Evolutionary conservation across 441 rosid genomes (phyloP), one percentile per base, ranked within the genome.

Genomic region (Pelargonium australe): DNA sequence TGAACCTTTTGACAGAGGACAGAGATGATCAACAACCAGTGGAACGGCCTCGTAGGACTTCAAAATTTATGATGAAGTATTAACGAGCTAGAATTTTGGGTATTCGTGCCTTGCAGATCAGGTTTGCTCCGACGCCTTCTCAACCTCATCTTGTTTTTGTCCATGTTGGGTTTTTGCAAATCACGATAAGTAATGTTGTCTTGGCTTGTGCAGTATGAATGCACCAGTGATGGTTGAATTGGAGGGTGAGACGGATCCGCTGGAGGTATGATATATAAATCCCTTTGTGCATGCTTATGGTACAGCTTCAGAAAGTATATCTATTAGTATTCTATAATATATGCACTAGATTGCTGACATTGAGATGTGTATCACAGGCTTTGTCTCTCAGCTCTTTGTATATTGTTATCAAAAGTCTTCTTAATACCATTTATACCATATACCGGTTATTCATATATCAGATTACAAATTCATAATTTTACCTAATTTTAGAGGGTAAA

Each of bases 181-280:
- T 5, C 61, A 11, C 1, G 2, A 19, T 47, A 60, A 43, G 6
- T 43, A 58, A 5, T 37, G 61, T 70, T 17, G 0, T 61, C 28
- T 72, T 73, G 67, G 28, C 20, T 41, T 20, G 72, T 65, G 73
- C 87, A 87, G 95, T 80, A 87, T 94, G 97, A 91, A 94, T 84
- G 96, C 97, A 53, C 97, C 97, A n/a, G 92, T 94, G 13, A 94
- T 91, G 95, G 98, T 91, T n/a, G 88, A 89, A 84, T 77, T 94
- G 72, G 95, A 94, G 80, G 95, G 95, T 0, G 96, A 94, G 78
- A 88, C 92, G 11, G 98, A 91, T 63, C 94, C 95, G 8, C 90
- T 91, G 7, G 95, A 89, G 94, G 92, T 92, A 67, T 49, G 41
- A 28, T 17, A 25, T 25, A 37, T 44, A 45, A 11, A 8, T 58